Evolutionary conservation across 345 rosid genomes (phyloP).

Genomic region (Eucalyptus guilfoylei): DNA sequence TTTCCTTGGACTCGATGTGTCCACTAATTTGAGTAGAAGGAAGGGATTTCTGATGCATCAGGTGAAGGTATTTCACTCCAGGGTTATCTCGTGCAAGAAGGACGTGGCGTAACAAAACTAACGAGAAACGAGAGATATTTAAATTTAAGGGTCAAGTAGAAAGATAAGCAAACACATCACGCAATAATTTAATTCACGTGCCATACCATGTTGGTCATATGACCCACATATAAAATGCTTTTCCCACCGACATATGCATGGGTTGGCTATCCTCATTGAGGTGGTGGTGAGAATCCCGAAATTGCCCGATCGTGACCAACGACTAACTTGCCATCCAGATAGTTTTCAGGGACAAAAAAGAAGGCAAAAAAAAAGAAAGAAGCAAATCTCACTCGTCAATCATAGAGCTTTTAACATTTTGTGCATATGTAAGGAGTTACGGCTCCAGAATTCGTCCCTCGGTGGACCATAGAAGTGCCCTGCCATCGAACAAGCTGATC

Average conservation of each 20-base stretch:
- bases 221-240: not conserved
- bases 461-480: not conserved
- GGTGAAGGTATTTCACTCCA: not conserved
- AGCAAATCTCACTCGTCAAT: not conserved
- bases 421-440: not conserved
- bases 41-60: not conserved
- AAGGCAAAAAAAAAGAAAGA: not conserved
- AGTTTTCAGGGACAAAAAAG: not conserved
- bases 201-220: rapidly evolving
- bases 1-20: not conserved
- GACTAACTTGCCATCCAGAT: rapidly evolving
- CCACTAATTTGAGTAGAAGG: not conserved
- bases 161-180: not conserved
- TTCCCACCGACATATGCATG: not conserved
- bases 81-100: not conserved
- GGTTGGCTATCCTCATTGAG: not conserved
- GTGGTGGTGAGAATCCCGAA: not conserved
- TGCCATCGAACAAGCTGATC: too few relatives aligned
- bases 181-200: not conserved
- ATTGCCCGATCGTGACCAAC: not conserved
- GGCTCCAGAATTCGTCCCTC: not conserved
- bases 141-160: not conserved
- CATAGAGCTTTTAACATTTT: not conserved
- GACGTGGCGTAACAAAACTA: not conserved
- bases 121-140: not conserved